phyloP scores from a whole-genome alignment of 2,329 filamentous ascomycete species.

The Epichloe amarillans region DNA sequence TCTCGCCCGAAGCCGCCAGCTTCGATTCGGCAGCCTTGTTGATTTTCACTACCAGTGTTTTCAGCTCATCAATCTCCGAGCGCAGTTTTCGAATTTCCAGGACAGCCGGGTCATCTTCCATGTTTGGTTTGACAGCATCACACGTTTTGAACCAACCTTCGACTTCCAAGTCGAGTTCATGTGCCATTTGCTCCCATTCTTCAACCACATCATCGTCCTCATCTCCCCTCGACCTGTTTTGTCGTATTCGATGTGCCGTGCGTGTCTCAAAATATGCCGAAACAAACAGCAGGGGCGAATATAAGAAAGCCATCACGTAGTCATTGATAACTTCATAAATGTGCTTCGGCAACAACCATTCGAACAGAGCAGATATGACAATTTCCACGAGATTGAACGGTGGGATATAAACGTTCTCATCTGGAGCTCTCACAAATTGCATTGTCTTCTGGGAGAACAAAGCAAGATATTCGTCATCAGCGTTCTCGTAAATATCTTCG shows the following conservation, averaged over 20 bases:
- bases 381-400: conserved; percentile 93
- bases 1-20: not conserved
- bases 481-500: conserved; percentile 85
- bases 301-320: conserved; percentile 72
- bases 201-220: conserved; percentile 79
- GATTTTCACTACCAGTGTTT: conserved; percentile 28
- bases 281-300: conserved; percentile 68
- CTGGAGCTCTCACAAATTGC: conserved; percentile 90
- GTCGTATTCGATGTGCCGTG: conserved; percentile 51
- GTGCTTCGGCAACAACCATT: conserved; percentile 82
- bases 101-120: conserved; percentile 67
- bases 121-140: conserved; percentile 60
- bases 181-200: conserved; percentile 80
- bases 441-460: conserved; percentile 90
- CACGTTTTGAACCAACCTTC: conserved; percentile 81
- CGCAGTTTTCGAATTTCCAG: conserved; percentile 50
- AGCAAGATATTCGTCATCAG: conserved; percentile 88
- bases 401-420: conserved; percentile 96
- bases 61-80: conserved; percentile 44
- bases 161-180: conserved; percentile 62
- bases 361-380: conserved; percentile 62
- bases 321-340: conserved; percentile 77
- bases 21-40: conserved; percentile 1
- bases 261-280: conserved; percentile 61
- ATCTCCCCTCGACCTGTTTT: conserved; percentile 68